Conservation (phyloP, 148 eudicot genomes). For the Silene latifolia region DNA sequence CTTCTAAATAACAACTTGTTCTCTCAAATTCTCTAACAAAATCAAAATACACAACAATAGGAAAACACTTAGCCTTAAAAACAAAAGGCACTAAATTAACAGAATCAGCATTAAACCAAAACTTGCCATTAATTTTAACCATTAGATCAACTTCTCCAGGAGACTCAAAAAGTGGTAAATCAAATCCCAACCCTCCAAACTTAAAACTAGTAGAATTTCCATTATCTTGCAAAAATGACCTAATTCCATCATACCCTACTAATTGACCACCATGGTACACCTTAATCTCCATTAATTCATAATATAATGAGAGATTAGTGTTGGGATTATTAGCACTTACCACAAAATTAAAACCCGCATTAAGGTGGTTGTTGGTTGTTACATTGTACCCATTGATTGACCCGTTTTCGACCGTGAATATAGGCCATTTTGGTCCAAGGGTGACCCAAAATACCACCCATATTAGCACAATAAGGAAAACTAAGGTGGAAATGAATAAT, state of each 20-base stretch:
- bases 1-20: background rate
- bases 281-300: conserved; percentile 13
- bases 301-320: conserved; percentile 7
- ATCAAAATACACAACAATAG: conserved; percentile 8
- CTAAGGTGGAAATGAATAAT: background rate
- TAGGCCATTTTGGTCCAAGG: background rate
- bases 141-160: conserved; percentile 15
- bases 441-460: background rate
- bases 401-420: conserved; percentile 11
- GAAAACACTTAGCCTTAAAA: conserved; percentile 17
- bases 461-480: background rate
- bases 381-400: conserved; percentile 7
- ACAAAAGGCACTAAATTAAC: conserved; percentile 2
- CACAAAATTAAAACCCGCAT: background rate
- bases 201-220: background rate
- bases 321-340: conserved; percentile 4
- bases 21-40: conserved; percentile 2
- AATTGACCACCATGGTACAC: conserved; percentile 16
- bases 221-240: background rate
- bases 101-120: conserved; percentile 14
- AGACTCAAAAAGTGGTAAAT: conserved; percentile 13
- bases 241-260: conserved; percentile 11
- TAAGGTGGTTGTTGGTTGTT: background rate
- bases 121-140: conserved; percentile 8
- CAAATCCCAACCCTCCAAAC: conserved; percentile 15